A percentile compares a stretch with the other conserved stretches of the same genome.
These are phyloP conservation scores for Cercospora zeae-maydis DNA, from an alignment of 2,329 filamentous ascomycete species.

Conservation along the genomic window DNA sequence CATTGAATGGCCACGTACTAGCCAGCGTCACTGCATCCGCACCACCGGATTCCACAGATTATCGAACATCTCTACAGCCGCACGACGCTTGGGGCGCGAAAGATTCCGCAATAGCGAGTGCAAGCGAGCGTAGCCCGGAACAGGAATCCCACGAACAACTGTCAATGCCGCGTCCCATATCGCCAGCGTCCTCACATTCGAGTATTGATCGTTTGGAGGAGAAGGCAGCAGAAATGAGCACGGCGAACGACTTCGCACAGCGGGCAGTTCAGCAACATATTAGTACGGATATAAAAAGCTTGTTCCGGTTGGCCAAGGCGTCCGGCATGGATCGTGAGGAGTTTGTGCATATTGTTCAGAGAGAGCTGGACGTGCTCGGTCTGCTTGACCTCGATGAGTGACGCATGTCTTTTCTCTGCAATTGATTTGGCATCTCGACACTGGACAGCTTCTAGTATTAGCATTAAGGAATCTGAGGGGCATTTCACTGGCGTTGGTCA, in stretches of 20 bases:
- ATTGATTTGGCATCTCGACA: background rate
- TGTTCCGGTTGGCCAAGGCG: constrained; percentile 66
- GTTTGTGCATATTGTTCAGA: constrained; percentile 68
- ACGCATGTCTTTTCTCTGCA: background rate
- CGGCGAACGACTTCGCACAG: constrained; percentile 55
- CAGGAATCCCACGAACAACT: constrained; percentile 19
- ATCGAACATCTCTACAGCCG: constrained; percentile 21
- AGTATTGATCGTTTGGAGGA: constrained; percentile 58
- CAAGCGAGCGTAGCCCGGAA: constrained; percentile 15
- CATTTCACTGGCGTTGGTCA: background rate
- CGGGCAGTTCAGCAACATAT: constrained; percentile 76
- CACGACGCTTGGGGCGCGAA: constrained; percentile 21
- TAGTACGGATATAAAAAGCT: constrained; percentile 69
- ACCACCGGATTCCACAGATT: constrained; percentile 17
- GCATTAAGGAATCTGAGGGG: background rate
- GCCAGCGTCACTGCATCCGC: constrained; percentile 14
- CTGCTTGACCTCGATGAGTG: constrained; percentile 61
- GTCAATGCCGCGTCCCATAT: constrained; percentile 51
- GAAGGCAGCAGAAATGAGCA: constrained; percentile 32
- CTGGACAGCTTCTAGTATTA: background rate
- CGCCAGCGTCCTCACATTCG: constrained; percentile 38
- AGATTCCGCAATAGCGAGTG: constrained; percentile 19
- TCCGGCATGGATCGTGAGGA: constrained; percentile 71
- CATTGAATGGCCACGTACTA: constrained; percentile 53
- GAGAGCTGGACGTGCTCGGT: constrained; percentile 66